phyloP scores from a whole-genome alignment of 1,284 basidiomycete genomes.

The Microbotryum silenes-acaulis region DNA sequence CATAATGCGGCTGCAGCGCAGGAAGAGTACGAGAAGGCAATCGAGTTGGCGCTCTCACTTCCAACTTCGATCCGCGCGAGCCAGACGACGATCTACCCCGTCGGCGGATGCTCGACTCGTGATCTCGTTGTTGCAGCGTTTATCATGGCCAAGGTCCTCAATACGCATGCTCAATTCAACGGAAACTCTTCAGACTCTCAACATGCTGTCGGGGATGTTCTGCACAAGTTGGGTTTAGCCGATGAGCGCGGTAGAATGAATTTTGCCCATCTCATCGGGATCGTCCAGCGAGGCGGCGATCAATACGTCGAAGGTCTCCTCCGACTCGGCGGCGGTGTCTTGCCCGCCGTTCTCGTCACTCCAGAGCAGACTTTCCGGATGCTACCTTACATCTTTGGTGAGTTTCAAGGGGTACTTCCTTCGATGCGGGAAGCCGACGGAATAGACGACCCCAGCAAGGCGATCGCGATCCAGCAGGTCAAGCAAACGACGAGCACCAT shows the following conservation, averaged over 20 bases:
- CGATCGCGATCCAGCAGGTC: constrained; percentile 37
- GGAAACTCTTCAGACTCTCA: constrained; percentile 34
- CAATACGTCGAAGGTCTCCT: constrained; percentile 40
- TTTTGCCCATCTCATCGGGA: constrained; percentile 40
- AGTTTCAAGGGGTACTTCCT: constrained; percentile 41
- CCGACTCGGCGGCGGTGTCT: constrained; percentile 40
- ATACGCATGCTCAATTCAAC: constrained; percentile 40
- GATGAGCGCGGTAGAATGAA: constrained; percentile 34
- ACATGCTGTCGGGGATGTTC: constrained; percentile 29
- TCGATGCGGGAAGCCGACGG: constrained; percentile 38
- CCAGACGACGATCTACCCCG: constrained; percentile 9
- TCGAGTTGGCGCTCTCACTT: constrained; percentile 33
- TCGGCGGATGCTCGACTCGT: constrained; percentile 22
- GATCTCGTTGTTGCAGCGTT: constrained; percentile 32
- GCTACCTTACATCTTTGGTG: constrained; percentile 20
- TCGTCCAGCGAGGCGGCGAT: constrained; percentile 41
- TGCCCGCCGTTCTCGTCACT: constrained; percentile 47
- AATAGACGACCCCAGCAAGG: constrained; percentile 32
- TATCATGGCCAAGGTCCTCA: constrained; percentile 42
- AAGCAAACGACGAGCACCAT: constrained; percentile 49
- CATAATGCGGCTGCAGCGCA: constrained; percentile 33
- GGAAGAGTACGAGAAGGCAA: constrained; percentile 43
- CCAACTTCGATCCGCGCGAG: constrained; percentile 13
- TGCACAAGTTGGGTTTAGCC: constrained; percentile 27
- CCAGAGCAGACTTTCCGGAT: constrained; percentile 40